Evolutionary conservation across 108 stramenopile species (phyloP).

Genomic region (Epipyxis sp.): DNA sequence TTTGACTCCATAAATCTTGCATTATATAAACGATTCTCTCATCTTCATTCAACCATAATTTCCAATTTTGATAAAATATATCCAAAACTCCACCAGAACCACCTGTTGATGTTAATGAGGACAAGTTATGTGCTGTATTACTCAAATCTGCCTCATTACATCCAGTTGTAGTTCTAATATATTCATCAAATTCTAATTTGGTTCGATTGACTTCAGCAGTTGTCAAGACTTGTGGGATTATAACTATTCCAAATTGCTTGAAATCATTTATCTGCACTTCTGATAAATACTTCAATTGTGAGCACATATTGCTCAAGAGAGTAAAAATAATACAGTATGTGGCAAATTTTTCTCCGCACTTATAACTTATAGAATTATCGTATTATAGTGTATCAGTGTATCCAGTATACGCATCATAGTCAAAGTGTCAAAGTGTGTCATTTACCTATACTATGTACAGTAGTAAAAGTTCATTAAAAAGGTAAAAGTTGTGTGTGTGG

Average conservation of each 20-base stretch:
- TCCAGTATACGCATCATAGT: too few relatives aligned
- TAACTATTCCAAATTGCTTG: slow-evolving; percentile 22
- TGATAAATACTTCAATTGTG: too few relatives aligned
- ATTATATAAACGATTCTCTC: slow-evolving; percentile 61
- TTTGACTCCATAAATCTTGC: slow-evolving; percentile 69
- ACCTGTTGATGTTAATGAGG: slow-evolving; percentile 33
- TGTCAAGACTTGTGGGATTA: slow-evolving; percentile 29
- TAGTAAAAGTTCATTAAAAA: too few relatives aligned
- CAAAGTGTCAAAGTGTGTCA: too few relatives aligned
- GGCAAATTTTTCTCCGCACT: too few relatives aligned
- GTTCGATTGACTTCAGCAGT: not conserved
- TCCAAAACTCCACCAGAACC: slow-evolving; percentile 77
- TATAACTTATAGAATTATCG: too few relatives aligned
- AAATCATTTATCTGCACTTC: slow-evolving; percentile 2
- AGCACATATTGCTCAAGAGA: too few relatives aligned
- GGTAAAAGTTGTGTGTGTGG: too few relatives aligned
- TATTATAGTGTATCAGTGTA: too few relatives aligned
- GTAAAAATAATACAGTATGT: too few relatives aligned
- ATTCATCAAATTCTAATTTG: not conserved
- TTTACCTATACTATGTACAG: too few relatives aligned
- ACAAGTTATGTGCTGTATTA: slow-evolving; percentile 19
- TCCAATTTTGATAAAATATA: slow-evolving; percentile 78
- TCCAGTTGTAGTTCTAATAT: not conserved
- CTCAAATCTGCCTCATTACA: slow-evolving; percentile 4
- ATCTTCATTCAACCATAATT: slow-evolving; percentile 66